Evolutionary conservation across 2,329 filamentous ascomycete genomes (phyloP), one percentile per base, ranked within the genome.

Genomic region (Aspergillus texensis): DNA sequence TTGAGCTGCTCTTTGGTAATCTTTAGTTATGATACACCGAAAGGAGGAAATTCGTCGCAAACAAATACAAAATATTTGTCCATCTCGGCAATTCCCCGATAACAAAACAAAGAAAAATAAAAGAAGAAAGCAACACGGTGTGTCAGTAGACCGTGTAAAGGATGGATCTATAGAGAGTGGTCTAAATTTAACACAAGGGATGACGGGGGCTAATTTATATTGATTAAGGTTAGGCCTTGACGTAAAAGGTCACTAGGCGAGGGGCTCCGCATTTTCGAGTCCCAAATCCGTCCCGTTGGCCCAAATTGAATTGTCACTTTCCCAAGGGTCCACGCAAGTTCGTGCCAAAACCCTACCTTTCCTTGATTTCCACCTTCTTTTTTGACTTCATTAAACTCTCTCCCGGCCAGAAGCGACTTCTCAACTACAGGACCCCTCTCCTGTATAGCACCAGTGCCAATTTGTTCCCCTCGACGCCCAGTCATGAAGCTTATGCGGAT

Each of bases 401-500:
- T 16, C 19, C 16, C 0, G 16, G 39, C 39, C 19, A 19, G 24
- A 24, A 46, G 24, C 9, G 24, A 48, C 24, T 26, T 19, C 11
- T 48, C n/a, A 8, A 28, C 21, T 46, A 32, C 28, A 52, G 28
- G 28, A 4, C 28, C 19, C 28, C 53, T 60, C 45, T 59, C 52
- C 53, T 39, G 57, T 59, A n/a, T 53, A 57, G 61, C 52, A 58
- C 10, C 36, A 41, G 54, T 36, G 57, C 58, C 60, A 60, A 58
- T 59, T 54, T 58, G 32, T 39, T 55, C 46, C 39, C 43, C 48
- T 53, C 57, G 50, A 56, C 43, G 50, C 46, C 55, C 60, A 65
- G 64, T 62, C 64, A 78, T 77, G 76, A 77, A 77, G 69, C 64
- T 71, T 62, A 68, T 70, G 70, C 71, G 70, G 68, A 67, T 67